Evolutionary conservation across 345 rosid genomes (phyloP).

Genomic region (Lenwebbia sp.): DNA sequence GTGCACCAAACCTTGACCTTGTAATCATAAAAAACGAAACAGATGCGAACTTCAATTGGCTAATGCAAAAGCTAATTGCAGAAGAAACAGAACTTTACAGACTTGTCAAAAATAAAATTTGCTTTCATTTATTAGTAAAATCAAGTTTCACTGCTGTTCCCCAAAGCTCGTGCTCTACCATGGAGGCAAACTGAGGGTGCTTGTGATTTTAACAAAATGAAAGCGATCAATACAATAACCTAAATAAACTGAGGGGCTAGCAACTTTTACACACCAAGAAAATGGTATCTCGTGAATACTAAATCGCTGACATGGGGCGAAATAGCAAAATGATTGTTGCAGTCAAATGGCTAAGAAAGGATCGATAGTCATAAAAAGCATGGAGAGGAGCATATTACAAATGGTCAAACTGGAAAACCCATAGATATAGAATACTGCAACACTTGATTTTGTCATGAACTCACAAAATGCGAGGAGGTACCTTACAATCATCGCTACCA

Average conservation of each 20-base stretch:
- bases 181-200: background rate
- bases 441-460: background rate
- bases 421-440: background rate
- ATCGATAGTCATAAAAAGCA: background rate
- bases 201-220: background rate
- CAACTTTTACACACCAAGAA: background rate
- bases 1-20: slow-evolving; percentile 99
- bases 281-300: background rate
- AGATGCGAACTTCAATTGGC: background rate
- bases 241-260: background rate
- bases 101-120: background rate
- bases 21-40: background rate
- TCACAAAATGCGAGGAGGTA: slow-evolving; percentile 8
- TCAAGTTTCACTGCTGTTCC: background rate
- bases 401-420: background rate
- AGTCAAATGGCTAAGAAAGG: background rate
- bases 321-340: background rate
- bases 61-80: background rate
- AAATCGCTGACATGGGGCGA: background rate
- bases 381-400: background rate
- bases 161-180: background rate
- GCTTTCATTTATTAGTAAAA: background rate
- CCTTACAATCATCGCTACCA: slow-evolving; percentile 99
- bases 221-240: background rate
- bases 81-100: background rate